Conservation (phyloP, 768 basidiomycete species). For the Chiua virens region DNA sequence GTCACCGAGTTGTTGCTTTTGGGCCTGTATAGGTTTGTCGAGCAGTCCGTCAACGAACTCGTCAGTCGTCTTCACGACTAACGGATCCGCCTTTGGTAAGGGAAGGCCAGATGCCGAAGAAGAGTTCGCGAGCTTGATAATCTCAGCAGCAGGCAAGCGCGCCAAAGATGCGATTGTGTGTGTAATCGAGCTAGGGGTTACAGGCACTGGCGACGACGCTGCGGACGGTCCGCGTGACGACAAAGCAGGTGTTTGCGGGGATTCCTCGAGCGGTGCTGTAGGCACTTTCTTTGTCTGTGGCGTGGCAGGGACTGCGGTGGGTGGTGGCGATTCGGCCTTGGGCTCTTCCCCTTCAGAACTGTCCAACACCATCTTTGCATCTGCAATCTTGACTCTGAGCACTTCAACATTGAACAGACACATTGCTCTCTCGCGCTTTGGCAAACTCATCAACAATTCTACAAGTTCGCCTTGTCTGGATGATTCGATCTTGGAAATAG, state of each 20-base stretch:
- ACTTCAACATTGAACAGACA: conserved; percentile 88
- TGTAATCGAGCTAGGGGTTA: conserved; percentile 48
- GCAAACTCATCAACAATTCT: conserved; percentile 80
- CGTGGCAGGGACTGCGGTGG: conserved; percentile 47
- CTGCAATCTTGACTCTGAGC: conserved; percentile 71
- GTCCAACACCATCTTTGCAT: conserved; percentile 81
- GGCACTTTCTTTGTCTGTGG: conserved; percentile 63
- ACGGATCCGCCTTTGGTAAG: conserved; percentile 67
- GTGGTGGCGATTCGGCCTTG: conserved; percentile 22
- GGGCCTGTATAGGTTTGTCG: conserved; percentile 52
- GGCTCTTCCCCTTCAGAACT: conserved; percentile 58
- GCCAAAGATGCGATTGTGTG: conserved; percentile 74
- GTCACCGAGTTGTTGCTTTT: conserved; percentile 82
- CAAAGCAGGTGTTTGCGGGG: conserved; percentile 75
- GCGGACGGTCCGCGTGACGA: conserved; percentile 75
- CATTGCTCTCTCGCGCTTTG: conserved; percentile 87
- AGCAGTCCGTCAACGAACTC: conserved; percentile 65
- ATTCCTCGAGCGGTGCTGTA: conserved; percentile 39
- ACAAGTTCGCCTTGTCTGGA: conserved; percentile 62
- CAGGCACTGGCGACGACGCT: conserved; percentile 66
- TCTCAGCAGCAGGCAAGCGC: conserved; percentile 70
- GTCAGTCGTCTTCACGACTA: conserved; percentile 68
- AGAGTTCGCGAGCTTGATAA: conserved; percentile 62
- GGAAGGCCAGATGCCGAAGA: conserved; percentile 49
- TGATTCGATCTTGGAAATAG: conserved; percentile 65